phyloP scores from a whole-genome alignment of 352 stramenopile species.

The Pythium insidiosum region DNA sequence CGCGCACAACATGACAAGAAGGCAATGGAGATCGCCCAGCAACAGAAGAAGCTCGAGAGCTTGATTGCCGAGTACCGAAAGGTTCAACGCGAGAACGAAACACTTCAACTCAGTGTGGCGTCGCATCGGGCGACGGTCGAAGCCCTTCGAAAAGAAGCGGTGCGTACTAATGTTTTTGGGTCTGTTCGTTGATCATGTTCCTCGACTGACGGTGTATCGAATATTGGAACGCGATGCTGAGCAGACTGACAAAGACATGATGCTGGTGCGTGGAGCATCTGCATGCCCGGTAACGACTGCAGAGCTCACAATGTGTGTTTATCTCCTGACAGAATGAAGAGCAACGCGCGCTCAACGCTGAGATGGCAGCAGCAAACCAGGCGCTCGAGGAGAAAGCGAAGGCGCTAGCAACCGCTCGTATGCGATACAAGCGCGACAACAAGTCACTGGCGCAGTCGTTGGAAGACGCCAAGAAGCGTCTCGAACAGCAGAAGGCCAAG shows the following conservation, averaged over 20 bases:
- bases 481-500: constrained; percentile 77
- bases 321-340: constrained; percentile 90
- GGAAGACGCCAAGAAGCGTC: constrained; percentile 74
- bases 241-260: constrained; percentile 84
- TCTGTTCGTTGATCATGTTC: no score
- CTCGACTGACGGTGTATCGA: no score
- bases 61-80: constrained; percentile 78
- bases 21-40: constrained; percentile 48
- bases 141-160: constrained; percentile 74
- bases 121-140: constrained; percentile 61
- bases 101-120: constrained; percentile 55
- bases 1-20: constrained; percentile 71
- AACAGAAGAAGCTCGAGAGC: constrained; percentile 77
- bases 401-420: constrained; percentile 73
- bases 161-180: constrained; percentile 24
- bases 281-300: no score
- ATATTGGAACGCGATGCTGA: no score
- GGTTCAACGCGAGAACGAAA: constrained; percentile 76
- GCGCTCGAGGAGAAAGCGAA: constrained; percentile 85
- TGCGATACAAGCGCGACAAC: constrained; percentile 88
- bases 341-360: constrained; percentile 76
- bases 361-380: constrained; percentile 77
- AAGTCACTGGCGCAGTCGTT: constrained; percentile 65
- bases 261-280: constrained; percentile 58
- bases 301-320: no score